Base-by-base conservation (phyloP, 2,329 filamentous ascomycete genomes). In the Pseudohalonectria lignicola region DNA sequence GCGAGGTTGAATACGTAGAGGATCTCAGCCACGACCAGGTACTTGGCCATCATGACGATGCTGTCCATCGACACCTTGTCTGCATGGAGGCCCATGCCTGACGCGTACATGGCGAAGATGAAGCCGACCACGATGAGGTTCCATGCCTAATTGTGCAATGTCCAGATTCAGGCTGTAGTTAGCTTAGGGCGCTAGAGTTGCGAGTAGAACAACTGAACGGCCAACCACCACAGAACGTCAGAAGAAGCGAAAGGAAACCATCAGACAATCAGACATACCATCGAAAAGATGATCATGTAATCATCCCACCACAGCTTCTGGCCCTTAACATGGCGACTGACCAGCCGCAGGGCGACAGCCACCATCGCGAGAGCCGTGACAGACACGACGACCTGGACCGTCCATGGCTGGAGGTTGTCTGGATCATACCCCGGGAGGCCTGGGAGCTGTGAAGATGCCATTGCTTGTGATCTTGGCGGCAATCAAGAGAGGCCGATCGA, bases 271-370 rank as follows among this genome's bases (percentile, higher is more conserved):
- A 3, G 23, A 46, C 53, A 32, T 47, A 69, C 65, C 65, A 66
- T 63, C 1, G 66, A 68, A 36, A 62, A 67, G 0, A 69, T 40
- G 39, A 70, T 64, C 49, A 66, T 55, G 47, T 58, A 69, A 47
- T 70, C 66, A 51, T 70, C 66, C 66, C 64, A 68, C 66, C 66
- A 69, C 5, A 69, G 47, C 41, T 50, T 48, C 39, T 66, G 64
- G 3, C 50, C 57, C 33, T 63, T 64, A 32, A 66, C 48, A 35
- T 55, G 54, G 10, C 66, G 61, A 39, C 62, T 61, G 20, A 59
- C 39, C 5, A 69, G 36, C 3, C 66, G 57, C 12, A 69, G 48
- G n/a, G 29, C 49, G 11, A 68, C 61, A 3, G 54, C 49, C 1
- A 55, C 28, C 15, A 61, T 43, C 2, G 64, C 59, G 19, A 69